phyloP scores from a whole-genome alignment of 805 yeast genomes.

The Cyberlindnera xylosilytica region DNA sequence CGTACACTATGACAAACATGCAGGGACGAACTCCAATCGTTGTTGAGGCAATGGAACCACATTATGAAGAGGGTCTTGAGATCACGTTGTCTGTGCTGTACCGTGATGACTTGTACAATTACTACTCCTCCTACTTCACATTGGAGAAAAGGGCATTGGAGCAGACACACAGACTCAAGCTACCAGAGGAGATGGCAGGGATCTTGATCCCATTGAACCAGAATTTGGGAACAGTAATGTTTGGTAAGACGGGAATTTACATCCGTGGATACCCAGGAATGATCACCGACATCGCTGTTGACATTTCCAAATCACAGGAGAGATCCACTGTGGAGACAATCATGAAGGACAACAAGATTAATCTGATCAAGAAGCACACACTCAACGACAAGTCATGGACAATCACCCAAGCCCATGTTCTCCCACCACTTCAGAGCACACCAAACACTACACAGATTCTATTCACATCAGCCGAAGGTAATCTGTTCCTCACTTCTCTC shows the following conservation, averaged over 20 bases:
- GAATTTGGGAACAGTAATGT: conserved; percentile 13
- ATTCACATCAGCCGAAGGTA: conserved; percentile 8
- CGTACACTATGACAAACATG: conserved; percentile 15
- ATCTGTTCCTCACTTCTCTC: conserved; percentile 7
- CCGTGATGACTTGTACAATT: conserved; percentile 19
- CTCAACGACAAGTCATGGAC: conserved; percentile 4
- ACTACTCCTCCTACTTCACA: conserved; percentile 12
- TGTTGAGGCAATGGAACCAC: conserved; percentile 13
- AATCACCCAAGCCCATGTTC: conserved; percentile 7
- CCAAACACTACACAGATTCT: conserved; percentile 3
- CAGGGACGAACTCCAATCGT: conserved; percentile 19
- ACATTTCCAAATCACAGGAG: neutral
- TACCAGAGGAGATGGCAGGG: conserved; percentile 16
- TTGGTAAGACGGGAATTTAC: conserved; percentile 17
- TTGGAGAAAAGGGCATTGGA: conserved; percentile 2
- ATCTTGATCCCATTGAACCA: conserved; percentile 4
- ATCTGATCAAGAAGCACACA: conserved; percentile 8
- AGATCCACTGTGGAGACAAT: conserved; percentile 4
- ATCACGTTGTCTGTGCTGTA: conserved; percentile 14
- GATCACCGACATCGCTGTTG: neutral
- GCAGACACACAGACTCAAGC: conserved; percentile 3
- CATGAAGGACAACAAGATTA: neutral
- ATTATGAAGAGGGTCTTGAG: conserved; percentile 10
- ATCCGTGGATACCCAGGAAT: conserved; percentile 8
- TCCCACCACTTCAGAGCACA: neutral